These are phyloP conservation scores for Akanthomyces lecanii DNA, from an alignment of 2,329 filamentous ascomycete species.

Conservation along the genomic window DNA sequence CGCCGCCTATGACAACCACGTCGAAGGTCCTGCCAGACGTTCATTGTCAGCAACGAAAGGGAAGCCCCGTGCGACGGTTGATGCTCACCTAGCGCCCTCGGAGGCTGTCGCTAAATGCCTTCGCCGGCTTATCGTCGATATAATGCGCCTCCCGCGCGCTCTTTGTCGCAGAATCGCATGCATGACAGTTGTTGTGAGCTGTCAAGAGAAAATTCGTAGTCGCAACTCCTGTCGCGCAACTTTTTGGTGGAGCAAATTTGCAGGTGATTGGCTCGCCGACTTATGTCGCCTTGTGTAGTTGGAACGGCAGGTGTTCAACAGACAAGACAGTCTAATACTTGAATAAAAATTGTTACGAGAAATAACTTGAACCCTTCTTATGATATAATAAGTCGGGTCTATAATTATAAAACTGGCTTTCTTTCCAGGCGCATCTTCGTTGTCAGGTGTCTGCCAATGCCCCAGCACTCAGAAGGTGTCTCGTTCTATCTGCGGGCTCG, in stretches of 20 bases:
- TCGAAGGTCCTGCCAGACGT: slow-evolving; percentile 61
- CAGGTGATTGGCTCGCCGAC: neutral
- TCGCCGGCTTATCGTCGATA: slow-evolving; percentile 18
- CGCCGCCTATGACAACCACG: slow-evolving; percentile 92
- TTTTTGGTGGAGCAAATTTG: slow-evolving; percentile 11
- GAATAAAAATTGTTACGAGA: too few species aligned
- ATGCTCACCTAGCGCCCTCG: slow-evolving; percentile 27
- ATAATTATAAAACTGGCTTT: neutral
- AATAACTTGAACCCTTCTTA: too few species aligned
- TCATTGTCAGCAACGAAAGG: slow-evolving; percentile 18
- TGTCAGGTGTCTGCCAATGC: neutral
- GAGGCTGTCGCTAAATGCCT: slow-evolving; percentile 31
- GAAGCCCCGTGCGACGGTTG: neutral
- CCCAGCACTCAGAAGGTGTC: neutral
- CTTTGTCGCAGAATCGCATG: slow-evolving; percentile 25
- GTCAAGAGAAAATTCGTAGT: neutral
- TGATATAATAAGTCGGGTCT: neutral
- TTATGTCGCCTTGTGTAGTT: too few species aligned
- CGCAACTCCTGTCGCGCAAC: slow-evolving; percentile 3
- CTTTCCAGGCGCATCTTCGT: neutral
- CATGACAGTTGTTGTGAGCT: slow-evolving; percentile 23
- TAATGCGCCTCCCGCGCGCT: slow-evolving; percentile 21
- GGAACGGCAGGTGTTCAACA: too few species aligned
- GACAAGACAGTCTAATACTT: too few species aligned
- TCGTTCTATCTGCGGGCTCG: neutral